Conservation (phyloP, 768 basidiomycete species). For the Mycena sanguinolenta region DNA sequence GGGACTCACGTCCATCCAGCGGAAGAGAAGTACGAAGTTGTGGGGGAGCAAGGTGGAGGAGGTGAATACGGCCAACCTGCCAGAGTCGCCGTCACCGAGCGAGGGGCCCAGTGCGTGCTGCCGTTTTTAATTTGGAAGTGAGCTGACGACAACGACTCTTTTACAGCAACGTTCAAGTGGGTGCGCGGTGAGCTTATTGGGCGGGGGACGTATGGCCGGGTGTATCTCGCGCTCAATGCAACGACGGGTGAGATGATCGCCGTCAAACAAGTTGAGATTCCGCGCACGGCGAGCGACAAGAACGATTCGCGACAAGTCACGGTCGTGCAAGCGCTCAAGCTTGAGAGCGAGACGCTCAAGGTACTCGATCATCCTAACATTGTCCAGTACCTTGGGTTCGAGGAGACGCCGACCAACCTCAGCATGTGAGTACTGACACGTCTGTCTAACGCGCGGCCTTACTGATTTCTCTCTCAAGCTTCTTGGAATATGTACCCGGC, state of each 20-base stretch:
- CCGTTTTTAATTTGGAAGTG: conserved; percentile 19
- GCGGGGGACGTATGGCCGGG: conserved; percentile 95
- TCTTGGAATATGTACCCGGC: conserved; percentile 98
- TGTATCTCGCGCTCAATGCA: conserved; percentile 95
- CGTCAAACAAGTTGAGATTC: conserved; percentile 98
- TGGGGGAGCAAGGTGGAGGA: conserved; percentile 97
- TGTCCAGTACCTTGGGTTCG: conserved; percentile 96
- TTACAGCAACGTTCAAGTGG: conserved; percentile 94
- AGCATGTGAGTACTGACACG: conserved; percentile 82
- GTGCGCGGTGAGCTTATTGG: conserved; percentile 98
- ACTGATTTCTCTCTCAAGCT: conserved; percentile 62
- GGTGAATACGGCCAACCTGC: conserved; percentile 81
- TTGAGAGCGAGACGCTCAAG: conserved; percentile 96
- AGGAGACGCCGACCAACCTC: conserved; percentile 87
- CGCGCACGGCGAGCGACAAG: conserved; percentile 91
- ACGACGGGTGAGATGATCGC: conserved; percentile 99
- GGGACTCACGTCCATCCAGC: conserved; percentile 61
- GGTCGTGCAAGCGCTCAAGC: conserved; percentile 91
- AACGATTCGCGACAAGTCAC: conserved; percentile 86
- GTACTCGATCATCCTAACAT: conserved; percentile 98
- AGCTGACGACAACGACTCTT: conserved; percentile 22
- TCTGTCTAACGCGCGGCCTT: not conserved
- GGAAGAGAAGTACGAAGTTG: conserved; percentile 92
- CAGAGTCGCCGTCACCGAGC: conserved; percentile 67
- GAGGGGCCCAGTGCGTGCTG: conserved; percentile 74